A percentile compares a stretch with the other conserved stretches of the same genome.
These are phyloP conservation scores for Neurospora africana DNA, from an alignment of 495 filamentous ascomycete species.

Conservation along the genomic window DNA sequence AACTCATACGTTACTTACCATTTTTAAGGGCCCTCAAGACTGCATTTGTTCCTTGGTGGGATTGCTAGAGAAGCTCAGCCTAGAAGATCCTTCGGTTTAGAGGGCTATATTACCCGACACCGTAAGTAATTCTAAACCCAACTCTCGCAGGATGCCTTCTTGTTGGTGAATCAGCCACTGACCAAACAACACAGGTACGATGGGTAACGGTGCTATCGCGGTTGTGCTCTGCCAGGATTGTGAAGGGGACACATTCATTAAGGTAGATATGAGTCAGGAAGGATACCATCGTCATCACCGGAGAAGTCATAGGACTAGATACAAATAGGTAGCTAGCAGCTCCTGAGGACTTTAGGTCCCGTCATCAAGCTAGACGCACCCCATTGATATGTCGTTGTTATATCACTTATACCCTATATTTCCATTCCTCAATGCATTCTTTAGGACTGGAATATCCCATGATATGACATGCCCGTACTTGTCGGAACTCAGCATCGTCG, in stretches of 20 bases:
- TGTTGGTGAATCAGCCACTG: not conserved
- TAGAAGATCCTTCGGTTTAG: rapidly evolving
- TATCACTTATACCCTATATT: too few species aligned
- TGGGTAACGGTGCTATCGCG: not conserved
- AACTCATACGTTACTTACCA: too few species aligned
- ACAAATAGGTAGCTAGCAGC: too few species aligned
- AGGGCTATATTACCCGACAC: not conserved
- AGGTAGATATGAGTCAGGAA: not conserved
- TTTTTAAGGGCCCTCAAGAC: too few species aligned
- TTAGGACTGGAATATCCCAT: too few species aligned
- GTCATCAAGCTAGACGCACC: not conserved
- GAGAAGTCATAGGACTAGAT: not conserved
- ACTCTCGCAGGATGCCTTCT: not conserved
- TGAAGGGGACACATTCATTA: too few species aligned
- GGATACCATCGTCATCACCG: not conserved
- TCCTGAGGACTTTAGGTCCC: too few species aligned
- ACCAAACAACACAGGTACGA: not conserved
- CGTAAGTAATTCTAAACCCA: not conserved
- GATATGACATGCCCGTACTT: too few species aligned
- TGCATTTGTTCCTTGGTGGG: too few species aligned
- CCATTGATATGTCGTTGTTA: not conserved
- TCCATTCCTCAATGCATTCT: too few species aligned
- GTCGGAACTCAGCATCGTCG: too few species aligned
- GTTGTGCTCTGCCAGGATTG: not conserved
- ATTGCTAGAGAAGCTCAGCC: not conserved